Evolutionary conservation across 1,139 yeast genomes (phyloP), one percentile per base, ranked within the genome.

Genomic region (Blastobotrys serpentis): DNA sequence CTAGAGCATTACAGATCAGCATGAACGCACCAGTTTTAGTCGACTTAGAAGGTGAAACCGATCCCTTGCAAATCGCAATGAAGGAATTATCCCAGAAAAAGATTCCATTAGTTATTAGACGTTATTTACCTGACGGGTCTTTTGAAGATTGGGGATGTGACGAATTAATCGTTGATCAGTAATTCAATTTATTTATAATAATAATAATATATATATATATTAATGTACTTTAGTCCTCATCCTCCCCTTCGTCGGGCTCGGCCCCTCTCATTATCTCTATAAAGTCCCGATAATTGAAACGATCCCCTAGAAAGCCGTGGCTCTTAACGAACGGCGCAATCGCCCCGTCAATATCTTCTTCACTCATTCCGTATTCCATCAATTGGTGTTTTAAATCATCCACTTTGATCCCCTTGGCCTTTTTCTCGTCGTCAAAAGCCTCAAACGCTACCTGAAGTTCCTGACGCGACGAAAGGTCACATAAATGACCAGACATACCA

Each of bases 81-180:
- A 92, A 94, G 70, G 99, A 92, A 69, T 77, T 92, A 57, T 80
- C 95, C 1, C 98, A 92, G 68, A 84, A 88, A 70, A 92, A 90
- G 69, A 89, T 94, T 50, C 99, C 98, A 1, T 76, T 92, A 63
- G 96, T 94, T 43, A 87, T 92, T 48, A 82, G 99, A 76, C 79
- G 99, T 69, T 94, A 89, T 66, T 77, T 92, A 61, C 98, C 99
- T 1, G 98, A 94, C 67, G 96, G 98, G 5, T 82, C 95, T 44
- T 92, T 82, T 63, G 99, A 92, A 70, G 99, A 92, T 68, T 92
- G 98, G 98, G 95, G 96, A 43, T 94, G 96, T 64, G 98, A 92
- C 68, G 99, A 92, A 72, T 78, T 92, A 64, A 89, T 92, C 65
- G 87, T 89, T 53, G 98, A 92, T 67, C 84, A 80, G 62, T 84